Evolutionary conservation across 768 basidiomycete genomes (phyloP), one percentile per base, ranked within the genome.

Genomic region (Galerina marginata): DNA sequence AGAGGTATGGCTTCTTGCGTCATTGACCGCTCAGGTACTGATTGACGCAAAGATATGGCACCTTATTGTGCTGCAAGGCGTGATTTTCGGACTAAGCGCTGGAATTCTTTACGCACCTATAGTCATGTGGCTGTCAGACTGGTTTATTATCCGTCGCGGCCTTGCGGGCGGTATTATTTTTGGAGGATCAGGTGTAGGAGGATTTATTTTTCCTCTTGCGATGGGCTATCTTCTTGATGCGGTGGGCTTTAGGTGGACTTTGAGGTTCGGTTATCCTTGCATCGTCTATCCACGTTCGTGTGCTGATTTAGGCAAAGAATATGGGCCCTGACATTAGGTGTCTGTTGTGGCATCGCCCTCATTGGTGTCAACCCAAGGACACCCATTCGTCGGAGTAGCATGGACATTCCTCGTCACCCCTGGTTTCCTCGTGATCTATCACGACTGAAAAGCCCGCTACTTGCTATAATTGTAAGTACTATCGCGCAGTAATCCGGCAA

Each of bases 71-170:
- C 50, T 61, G 3, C 60, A 61, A 53, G 60, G 60, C 20, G 55
- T 61, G 12, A 26, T 61, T 14, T 61, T 61, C 29, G 60, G 60
- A 9, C 33, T 61, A 10, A 56, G 60, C 14, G 60, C 60, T 3
- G 60, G 60, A 6, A 55, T 56, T 9, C 54, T 61, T 9, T 61
- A 61, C 20, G 60, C 55, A 20, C 60, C 60, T 7, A 53, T 61
- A 16, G 54, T 61, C 37, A 56, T 61, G 23, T 61, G 60, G 55
- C 56, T 61, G 7, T 61, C 60, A n/a, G 60, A 61, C 23, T 61
- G 60, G 60, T 61, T 61, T 14, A 55, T 61, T 12, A 20, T 12
- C 11, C 42, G 56, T 38, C 42, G 60, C 38, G 60, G 60, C 11
- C 55, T 61, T 11, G 60, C 60, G 39, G 60, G 60, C 6, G 60